Evolutionary conservation across 192 early-diverging fungal genomes (phyloP).

Genomic region (Thoreauomyces humboldtii): DNA sequence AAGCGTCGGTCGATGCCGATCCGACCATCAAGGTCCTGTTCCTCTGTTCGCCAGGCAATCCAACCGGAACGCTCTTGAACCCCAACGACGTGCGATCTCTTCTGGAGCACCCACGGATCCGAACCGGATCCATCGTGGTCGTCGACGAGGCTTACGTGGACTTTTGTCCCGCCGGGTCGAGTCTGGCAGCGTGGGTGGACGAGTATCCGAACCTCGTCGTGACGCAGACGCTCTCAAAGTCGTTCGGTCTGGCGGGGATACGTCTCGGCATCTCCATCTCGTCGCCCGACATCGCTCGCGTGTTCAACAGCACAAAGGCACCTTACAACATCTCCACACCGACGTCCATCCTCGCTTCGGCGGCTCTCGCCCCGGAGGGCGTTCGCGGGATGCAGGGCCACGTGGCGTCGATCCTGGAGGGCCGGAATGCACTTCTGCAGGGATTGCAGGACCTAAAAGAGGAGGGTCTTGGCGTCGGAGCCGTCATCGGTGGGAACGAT

Average conservation of each 20-base stretch:
- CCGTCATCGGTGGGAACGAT: constrained; percentile 83
- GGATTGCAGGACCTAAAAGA: constrained; percentile 60
- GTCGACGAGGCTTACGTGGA: constrained; percentile 99
- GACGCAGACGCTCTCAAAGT: constrained; percentile 97
- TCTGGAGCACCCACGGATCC: constrained; percentile 56
- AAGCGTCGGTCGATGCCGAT: constrained; percentile 52
- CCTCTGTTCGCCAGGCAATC: constrained; percentile 98
- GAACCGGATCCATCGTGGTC: constrained; percentile 82
- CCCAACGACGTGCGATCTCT: constrained; percentile 67
- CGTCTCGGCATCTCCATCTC: constrained; percentile 84
- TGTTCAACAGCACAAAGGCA: constrained; percentile 97
- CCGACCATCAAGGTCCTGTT: constrained; percentile 86
- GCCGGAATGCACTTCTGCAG: constrained; percentile 69
- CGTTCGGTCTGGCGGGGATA: constrained; percentile 97
- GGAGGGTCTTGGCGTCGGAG: constrained; percentile 66
- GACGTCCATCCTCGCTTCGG: constrained; percentile 72
- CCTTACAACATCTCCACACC: constrained; percentile 97
- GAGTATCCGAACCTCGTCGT: constrained; percentile 93
- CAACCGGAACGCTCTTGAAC: constrained; percentile 82
- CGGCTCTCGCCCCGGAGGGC: constrained; percentile 73
- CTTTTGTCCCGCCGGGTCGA: constrained; percentile 75
- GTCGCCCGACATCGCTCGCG: constrained; percentile 71
- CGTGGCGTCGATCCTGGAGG: constrained; percentile 51
- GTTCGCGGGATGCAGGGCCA: constrained; percentile 67
- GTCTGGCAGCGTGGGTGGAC: constrained; percentile 72